Conservation (phyloP, 73 alveolate genomes). For the Uronychia binucleata region DNA sequence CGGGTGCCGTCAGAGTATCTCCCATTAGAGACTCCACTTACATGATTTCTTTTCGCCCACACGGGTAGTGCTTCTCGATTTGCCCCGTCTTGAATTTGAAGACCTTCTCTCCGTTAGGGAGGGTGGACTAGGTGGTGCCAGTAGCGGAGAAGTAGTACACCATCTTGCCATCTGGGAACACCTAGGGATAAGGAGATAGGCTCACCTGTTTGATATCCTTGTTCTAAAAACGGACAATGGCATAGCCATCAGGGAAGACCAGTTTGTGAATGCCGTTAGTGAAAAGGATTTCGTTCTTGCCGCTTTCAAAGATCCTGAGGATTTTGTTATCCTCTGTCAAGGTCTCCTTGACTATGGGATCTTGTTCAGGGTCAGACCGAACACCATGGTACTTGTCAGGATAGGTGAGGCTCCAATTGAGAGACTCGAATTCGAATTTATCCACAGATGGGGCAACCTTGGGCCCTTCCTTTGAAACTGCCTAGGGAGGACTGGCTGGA, state of each 20-base stretch:
- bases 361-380: neutral
- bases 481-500: neutral
- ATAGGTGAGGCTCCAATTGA: neutral
- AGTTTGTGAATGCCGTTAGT: slow-evolving; percentile 86
- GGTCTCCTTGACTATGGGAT: neutral
- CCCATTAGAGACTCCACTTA: no score
- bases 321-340: neutral
- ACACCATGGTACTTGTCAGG: neutral
- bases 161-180: slow-evolving; percentile 92
- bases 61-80: neutral
- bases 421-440: neutral
- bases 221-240: slow-evolving; percentile 90
- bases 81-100: slow-evolving; percentile 15
- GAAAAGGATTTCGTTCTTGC: slow-evolving; percentile 56
- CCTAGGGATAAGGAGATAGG: slow-evolving; percentile 3
- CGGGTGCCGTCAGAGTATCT: no score
- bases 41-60: neutral
- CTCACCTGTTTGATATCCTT: slow-evolving; percentile 82
- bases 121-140: slow-evolving; percentile 92
- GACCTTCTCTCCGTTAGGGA: slow-evolving; percentile 87
- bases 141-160: slow-evolving; percentile 95
- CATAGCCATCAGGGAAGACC: slow-evolving; percentile 91
- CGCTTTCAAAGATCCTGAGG: slow-evolving; percentile 39
- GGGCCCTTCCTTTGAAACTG: neutral
- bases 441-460: neutral